Evolutionary conservation across 2,329 filamentous ascomycete species (phyloP), one percentile per base, ranked within the genome.

Genomic region (Paraphoma chrysanthemicola): DNA sequence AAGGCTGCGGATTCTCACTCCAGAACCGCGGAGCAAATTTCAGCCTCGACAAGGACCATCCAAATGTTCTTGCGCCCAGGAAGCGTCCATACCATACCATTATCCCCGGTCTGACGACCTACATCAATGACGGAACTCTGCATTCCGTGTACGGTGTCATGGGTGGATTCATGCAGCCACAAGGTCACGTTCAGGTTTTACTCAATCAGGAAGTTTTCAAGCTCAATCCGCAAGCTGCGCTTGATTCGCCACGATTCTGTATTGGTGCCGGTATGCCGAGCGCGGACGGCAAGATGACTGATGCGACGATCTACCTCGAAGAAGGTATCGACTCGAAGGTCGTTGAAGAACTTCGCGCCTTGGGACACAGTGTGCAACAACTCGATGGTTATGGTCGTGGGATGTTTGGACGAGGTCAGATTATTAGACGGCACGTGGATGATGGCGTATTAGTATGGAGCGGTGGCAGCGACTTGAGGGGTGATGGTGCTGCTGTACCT

Each of bases 101-200:
- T 75, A 99, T 99, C 68, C 94, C 95, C 0, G 94, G 91, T 0
- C 85, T 98, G 76, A 87, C 94, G 16, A 98, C 95, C 0, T 92
- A 95, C 65, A 74, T 86, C 16, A 79, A 80, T 4, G 92, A 96
- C 66, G 86, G 86, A 28, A 88, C 85, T 47, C 79, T 98, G 54
- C 91, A 97, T 75, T 90, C 87, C 4, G 90, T 96, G 0, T 97
- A 94, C 69, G 95, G 95, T 51, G 94, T 98, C 57, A 98, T 98
- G 95, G 95, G 95, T 50, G 94, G 93, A 2, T 98, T 96, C 78
- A 98, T 98, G 91, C 95, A 99, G 79, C 95, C 95, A 0, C 95
- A 98, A 77, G 95, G 94, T 18, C 95, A 98, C 58, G 89, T 98
- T 0, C 95, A 98, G 77, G 93, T 97, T 0, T 79, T 99, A 9